Evolutionary conservation across 1,284 basidiomycete species (phyloP).

Genomic region (Malassezia nana): DNA sequence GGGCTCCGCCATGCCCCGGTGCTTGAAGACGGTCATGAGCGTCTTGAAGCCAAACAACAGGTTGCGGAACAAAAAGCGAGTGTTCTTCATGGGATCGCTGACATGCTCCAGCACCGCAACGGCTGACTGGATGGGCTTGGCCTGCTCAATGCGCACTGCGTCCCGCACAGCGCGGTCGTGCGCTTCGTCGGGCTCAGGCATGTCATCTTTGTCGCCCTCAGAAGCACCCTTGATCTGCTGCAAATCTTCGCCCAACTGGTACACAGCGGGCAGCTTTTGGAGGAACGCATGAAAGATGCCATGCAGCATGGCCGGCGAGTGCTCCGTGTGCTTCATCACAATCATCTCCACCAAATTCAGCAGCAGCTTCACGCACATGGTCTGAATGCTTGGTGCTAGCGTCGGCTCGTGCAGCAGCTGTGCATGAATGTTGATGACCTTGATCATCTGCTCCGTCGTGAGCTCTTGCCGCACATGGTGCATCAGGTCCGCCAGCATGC

Average conservation of each 20-base stretch:
- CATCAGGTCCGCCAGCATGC: slow-evolving; percentile 82
- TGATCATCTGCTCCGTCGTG: slow-evolving; percentile 64
- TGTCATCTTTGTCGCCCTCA: not conserved
- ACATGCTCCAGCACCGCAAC: slow-evolving; percentile 49
- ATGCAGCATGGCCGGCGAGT: slow-evolving; percentile 60
- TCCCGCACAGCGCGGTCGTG: slow-evolving; percentile 14
- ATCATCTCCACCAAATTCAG: slow-evolving; percentile 81
- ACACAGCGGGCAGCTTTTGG: slow-evolving; percentile 75
- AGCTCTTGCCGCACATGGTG: slow-evolving; percentile 83
- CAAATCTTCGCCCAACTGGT: slow-evolving; percentile 34
- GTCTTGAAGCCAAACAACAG: slow-evolving; percentile 82
- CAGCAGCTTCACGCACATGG: slow-evolving; percentile 85
- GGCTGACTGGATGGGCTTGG: slow-evolving; percentile 49
- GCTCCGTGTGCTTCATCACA: slow-evolving; percentile 50
- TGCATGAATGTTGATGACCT: slow-evolving; percentile 74
- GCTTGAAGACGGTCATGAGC: slow-evolving; percentile 67
- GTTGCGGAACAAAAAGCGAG: slow-evolving; percentile 74
- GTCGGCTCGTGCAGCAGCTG: slow-evolving; percentile 82
- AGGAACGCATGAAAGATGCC: slow-evolving; percentile 75
- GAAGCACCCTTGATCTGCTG: slow-evolving; percentile 2
- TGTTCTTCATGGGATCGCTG: slow-evolving; percentile 51
- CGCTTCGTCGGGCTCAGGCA: slow-evolving; percentile 17
- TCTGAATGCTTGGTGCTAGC: slow-evolving; percentile 70
- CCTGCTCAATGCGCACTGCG: slow-evolving; percentile 48
- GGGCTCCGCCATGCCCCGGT: slow-evolving; percentile 65